These are phyloP conservation scores for Helicocarpus griseus DNA, from an alignment of 2,329 filamentous ascomycete species.

Conservation along the genomic window DNA sequence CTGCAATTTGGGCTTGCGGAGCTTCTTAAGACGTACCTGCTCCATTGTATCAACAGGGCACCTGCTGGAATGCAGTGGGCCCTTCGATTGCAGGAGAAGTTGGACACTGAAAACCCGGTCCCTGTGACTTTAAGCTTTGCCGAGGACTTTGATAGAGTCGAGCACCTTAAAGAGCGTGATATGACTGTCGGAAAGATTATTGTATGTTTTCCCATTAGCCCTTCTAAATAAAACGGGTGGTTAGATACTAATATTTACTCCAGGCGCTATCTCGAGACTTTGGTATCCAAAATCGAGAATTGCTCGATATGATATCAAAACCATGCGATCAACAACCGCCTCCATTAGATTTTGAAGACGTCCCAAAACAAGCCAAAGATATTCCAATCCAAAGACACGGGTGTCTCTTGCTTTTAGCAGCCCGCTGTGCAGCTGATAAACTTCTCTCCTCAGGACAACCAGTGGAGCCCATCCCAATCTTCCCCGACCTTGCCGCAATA, in stretches of 20 bases:
- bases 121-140: conserved; percentile 39
- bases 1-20: conserved; percentile 56
- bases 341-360: conserved; percentile 44
- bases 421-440: conserved; percentile 40
- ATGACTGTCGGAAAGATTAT: conserved; percentile 49
- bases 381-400: conserved; percentile 49
- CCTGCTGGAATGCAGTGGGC: conserved; percentile 36
- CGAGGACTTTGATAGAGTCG: conserved; percentile 41
- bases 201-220: conserved; percentile 25
- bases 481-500: conserved; percentile 44
- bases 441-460: conserved; percentile 37
- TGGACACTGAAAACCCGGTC: conserved; percentile 43
- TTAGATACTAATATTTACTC: conserved; percentile 1
- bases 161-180: conserved; percentile 42
- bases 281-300: conserved; percentile 38
- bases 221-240: too few relatives aligned
- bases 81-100: conserved; percentile 46
- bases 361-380: conserved; percentile 42
- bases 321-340: conserved; percentile 30
- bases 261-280: conserved; percentile 47
- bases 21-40: conserved; percentile 50
- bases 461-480: conserved; percentile 36
- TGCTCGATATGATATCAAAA: conserved; percentile 37
- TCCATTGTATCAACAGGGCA: conserved; percentile 28
- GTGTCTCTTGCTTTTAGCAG: conserved; percentile 44